These are phyloP conservation scores for Alternaria dauci DNA, from an alignment of 2,329 filamentous ascomycete genomes.

Conservation along the genomic window DNA sequence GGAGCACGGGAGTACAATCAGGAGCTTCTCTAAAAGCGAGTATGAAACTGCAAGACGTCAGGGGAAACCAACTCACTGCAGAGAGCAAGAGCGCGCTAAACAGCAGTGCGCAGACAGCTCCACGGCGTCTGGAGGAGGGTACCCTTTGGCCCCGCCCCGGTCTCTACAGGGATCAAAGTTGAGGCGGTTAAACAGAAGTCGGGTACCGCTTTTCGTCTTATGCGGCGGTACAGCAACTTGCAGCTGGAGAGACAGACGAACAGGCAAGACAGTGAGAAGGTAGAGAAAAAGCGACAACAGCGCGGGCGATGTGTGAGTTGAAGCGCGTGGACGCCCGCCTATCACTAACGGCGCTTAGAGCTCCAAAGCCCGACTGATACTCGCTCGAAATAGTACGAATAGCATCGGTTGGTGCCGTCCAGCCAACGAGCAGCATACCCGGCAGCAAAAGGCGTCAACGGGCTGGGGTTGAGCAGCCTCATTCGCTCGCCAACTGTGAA, in stretches of 20 bases:
- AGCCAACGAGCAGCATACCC: constrained; percentile 37
- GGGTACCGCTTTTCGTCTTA: constrained; percentile 51
- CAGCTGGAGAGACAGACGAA: constrained; percentile 47
- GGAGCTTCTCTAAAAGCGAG: constrained; percentile 37
- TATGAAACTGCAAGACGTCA: constrained; percentile 38
- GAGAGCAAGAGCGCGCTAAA: constrained; percentile 50
- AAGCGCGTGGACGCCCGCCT: constrained; percentile 45
- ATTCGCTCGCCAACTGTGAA: constrained; percentile 38
- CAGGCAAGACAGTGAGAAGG: constrained; percentile 36
- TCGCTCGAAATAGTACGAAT: constrained; percentile 49
- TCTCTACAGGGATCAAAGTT: constrained; percentile 44
- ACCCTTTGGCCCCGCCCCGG: constrained; percentile 51
- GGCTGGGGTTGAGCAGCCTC: constrained; percentile 36
- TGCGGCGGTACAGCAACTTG: constrained; percentile 43
- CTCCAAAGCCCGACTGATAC: constrained; percentile 40
- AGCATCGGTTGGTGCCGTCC: constrained; percentile 36
- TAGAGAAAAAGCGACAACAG: constrained; percentile 42
- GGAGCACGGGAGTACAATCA: constrained; percentile 39
- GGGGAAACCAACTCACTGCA: constrained; percentile 50
- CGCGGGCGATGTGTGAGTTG: constrained; percentile 40
- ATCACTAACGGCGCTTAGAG: constrained; percentile 52
- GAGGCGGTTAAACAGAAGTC: constrained; percentile 46
- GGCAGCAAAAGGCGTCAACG: constrained; percentile 46
- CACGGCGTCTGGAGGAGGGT: constrained; percentile 50
- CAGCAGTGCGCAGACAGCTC: constrained; percentile 44